Evolutionary conservation across 1,284 basidiomycete genomes (phyloP), one percentile per base, ranked within the genome.

Genomic region (Neonothopanus nambi): DNA sequence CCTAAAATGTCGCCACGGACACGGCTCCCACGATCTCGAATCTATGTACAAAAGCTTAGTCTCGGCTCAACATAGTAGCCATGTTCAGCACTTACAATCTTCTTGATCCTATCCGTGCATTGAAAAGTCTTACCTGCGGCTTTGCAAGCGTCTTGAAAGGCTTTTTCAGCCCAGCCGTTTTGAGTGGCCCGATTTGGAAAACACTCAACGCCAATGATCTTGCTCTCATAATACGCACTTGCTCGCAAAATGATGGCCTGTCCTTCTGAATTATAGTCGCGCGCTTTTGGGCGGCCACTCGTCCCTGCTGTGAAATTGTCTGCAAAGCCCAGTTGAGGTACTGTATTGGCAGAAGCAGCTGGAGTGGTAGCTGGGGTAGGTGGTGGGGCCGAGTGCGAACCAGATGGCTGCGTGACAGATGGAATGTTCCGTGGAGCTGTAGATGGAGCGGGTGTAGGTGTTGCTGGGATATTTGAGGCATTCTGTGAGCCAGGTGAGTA

Each of bases 161-260:
- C 42, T 28, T 44, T 44, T 3, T 28, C 30, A 24, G 42, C 42
- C 42, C 42, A 44, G 5, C 42, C 42, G 26, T 26, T 28, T 28
- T 28, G 20, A 15, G 23, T 26, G 11, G 42, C n/a, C 6, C 42
- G 42, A 5, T 21, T 28, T 28, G 42, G 42, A 26, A 44, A 44
- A 5, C 17, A 23, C 23, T 21, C 21, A 26, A 44, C 42, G 11
- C 42, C 42, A 13, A 44, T 26, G 5, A 44, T 28, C 23, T 44
- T 44, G 42, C 42, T 44, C 30, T 44, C 42, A 26, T 44, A 44
- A 28, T 44, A 44, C 3, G 42, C 42, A 26, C 5, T n/a, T 15
- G 42, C 42, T 13, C 42, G 42, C n/a, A 44, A 28, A 28, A 44
- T 44, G 42, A 44, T 44, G 12, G 42, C 42, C n/a, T 26, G 9